Evolutionary conservation across 192 early-diverging fungal species (phyloP), one percentile per base, ranked within the genome.

Genomic region (Allomyces arbusculus): DNA sequence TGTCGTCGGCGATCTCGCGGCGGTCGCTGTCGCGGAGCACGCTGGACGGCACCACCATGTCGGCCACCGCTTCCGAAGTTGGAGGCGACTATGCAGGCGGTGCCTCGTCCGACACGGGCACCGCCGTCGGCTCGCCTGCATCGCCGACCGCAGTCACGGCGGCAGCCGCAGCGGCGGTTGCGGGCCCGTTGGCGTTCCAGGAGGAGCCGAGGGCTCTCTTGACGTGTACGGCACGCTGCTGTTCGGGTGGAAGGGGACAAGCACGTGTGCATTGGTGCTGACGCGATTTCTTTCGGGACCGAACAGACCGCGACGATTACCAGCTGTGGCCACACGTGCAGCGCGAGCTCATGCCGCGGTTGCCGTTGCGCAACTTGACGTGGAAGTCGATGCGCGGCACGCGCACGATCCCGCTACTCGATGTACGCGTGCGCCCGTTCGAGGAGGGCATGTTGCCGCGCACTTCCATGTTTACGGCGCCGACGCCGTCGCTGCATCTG

Each of bases 321-420:
- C 50, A n/a, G 16, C 26, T 82, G 26, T 90, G 87, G 88, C 73
- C 72, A 43, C 74, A 76, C 24, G 78, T 91, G 22, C 78, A 79
- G 19, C 75, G 81, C 55, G 88, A 86, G 44, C 77, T 94, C 58
- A 70, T 66, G 26, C 67, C 76, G 25, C 78, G 87, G n/a, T 79
- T 94, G 40, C 91, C 91, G 3, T 77, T 94, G 25, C 79, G 85
- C 44, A 89, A 91, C 67, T 69, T 94, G 16, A 77, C 78, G 28
- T 94, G 90, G 85, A 87, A 85, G 63, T 83, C 87, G 19, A 80
- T 86, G 62, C 76, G 85, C 25, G 70, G 83, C n/a, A 71, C 78
- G 61, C 77, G 82, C 23, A 80, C 78, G 61, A 84, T 89, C 61
- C 70, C 75, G 62, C 78, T 77, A 67, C 75, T 89, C 24, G 79